Evolutionary conservation across 2,329 filamentous ascomycete genomes (phyloP), one percentile per base, ranked within the genome.

Genomic region (Epichloe uncinata): DNA sequence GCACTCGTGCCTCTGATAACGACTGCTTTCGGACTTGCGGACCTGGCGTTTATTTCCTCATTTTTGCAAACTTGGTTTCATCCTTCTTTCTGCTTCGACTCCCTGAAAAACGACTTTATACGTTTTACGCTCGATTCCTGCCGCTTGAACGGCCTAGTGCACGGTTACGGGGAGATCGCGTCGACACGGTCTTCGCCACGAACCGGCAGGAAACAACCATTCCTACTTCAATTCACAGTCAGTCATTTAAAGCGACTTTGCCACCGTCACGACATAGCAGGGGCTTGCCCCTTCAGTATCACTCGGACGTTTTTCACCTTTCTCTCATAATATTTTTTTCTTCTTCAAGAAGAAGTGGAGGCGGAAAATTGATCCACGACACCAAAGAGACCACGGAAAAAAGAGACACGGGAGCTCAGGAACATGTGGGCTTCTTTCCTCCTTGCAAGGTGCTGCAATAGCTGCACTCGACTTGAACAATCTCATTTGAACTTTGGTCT

Each of bases 191-290:
- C 15, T 20, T 22, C 15, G 20, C 22, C 22, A 45, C 22, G 16
- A 26, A 50, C 34, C 33, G 45, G 12, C 34, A 47, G 26, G 33
- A 16, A 48, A 42, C 30, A 12, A 30, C 12, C 16, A 35, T 37
- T 33, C 36, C 46, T 66, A 66, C 66, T 69, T 66, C 63, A 55
- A 55, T 69, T 69, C 64, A 57, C 53, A 58, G 64, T 68, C 66
- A 64, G 54, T 69, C 66, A 52, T 66, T 68, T 48, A 66, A 51
- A 59, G 35, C 56, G 52, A 53, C 54, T 63, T 60, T 55, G 57
- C 56, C 56, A 55, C 55, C 52, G 54, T 62, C 56, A 63, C 54
- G 60, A 64, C 57, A 57, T 61, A 56, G 46, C 54, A 56, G 56
- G 49, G 50, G 49, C 49, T 15, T 45, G 41, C 20, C 45, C 33